Evolutionary conservation across 2,329 filamentous ascomycete species (phyloP), one percentile per base, ranked within the genome.

Genomic region (Peltaster fructicola): DNA sequence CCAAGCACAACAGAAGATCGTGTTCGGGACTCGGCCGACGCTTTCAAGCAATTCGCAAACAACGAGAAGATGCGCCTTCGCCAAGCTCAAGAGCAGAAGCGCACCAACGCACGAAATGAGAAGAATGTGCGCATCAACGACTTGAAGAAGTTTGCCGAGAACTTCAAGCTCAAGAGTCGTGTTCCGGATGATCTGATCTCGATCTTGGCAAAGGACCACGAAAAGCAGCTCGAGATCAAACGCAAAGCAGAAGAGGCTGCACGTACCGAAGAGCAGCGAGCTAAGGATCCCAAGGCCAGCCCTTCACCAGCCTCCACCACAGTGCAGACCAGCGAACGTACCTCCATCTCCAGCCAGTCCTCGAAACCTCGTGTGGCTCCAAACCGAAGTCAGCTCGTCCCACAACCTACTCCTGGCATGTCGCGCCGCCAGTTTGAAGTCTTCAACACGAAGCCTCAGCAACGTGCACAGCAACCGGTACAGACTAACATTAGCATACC

Each of bases 141-240:
- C 53, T 56, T 98, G 30, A 90, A 88, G 61, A 92, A 85, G 45
- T 98, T 98, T 51, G 81, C 88, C 1, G 68, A 73, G 38, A 88
- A 68, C 46, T 98, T 98, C 62, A 95, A 95, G 55, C 66, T 98
- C 10, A 75, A 78, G 24, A 93, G 85, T 3, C 82, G 84, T 5
- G 82, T 98, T 7, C 88, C 88, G 2, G 73, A 68, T 25, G 88
- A 98, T 50, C 56, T 98, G 17, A 82, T 98, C 14, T 75, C 80
- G 2, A 98, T 98, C 37, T 75, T 98, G 32, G 85, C 88, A 30
- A 98, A 95, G 49, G 88, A 98, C 46, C 82, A 82, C n/a, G 65
- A 61, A 22, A 98, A 93, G 56, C 88, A 95, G 52, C 73, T 82
- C 43, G 72, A 84, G 45, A 95, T 98, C 34, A 75, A 92, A 43